A percentile compares a stretch with the other conserved stretches of the same genome.
phyloP scores from a whole-genome alignment of 2,329 filamentous ascomycete genomes.

The Elsinoe ampelina region DNA sequence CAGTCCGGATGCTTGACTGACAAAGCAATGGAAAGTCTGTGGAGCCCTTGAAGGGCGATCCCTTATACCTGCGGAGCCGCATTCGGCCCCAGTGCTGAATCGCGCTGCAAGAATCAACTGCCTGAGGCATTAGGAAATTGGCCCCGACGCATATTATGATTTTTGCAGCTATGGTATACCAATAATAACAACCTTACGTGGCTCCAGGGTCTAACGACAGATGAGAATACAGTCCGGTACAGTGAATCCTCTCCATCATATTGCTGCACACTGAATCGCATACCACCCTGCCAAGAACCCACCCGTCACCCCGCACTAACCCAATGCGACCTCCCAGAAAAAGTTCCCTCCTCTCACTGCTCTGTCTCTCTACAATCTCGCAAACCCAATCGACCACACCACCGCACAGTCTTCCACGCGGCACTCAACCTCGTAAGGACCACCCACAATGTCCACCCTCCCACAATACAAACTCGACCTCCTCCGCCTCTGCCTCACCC shows the following conservation, averaged over 20 bases:
- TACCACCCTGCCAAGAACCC: background rate
- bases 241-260: background rate
- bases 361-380: background rate
- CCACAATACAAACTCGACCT: conserved; percentile 62
- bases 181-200: too few species aligned
- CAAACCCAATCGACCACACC: background rate
- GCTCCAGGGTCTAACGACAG: too few species aligned
- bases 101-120: too few species aligned
- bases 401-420: background rate
- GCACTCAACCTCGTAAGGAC: background rate
- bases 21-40: too few species aligned
- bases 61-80: too few species aligned
- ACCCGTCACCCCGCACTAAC: background rate
- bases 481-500: conserved; percentile 57
- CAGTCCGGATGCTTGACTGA: too few species aligned
- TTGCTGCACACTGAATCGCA: background rate
- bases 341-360: background rate
- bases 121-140: too few species aligned
- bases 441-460: conserved; percentile 16
- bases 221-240: too few species aligned
- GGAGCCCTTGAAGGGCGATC: too few species aligned
- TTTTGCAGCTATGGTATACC: too few species aligned
- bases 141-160: too few species aligned
- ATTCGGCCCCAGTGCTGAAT: too few species aligned
- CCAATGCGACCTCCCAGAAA: background rate